Base-by-base conservation (phyloP, 352 stramenopile species). In the Peronosclerospora sorghi region DNA sequence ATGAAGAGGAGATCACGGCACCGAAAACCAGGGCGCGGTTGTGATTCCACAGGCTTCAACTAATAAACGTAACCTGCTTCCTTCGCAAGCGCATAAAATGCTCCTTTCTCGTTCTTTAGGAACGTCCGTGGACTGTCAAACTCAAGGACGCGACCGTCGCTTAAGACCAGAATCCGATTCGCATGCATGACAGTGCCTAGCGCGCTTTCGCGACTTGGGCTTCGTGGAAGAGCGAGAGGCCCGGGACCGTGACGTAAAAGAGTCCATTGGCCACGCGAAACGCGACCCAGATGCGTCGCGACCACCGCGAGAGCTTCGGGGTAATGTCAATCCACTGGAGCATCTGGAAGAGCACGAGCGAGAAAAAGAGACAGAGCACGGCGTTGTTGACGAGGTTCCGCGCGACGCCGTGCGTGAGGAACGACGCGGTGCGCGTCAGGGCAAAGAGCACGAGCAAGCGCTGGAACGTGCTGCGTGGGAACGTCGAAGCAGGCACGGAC, bases 261-360 rank as follows among this genome's bases (percentile, higher is more conserved):
- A 81, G 42, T 5, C 64, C 64, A 45, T 92, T 92, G 21, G 73
- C 62, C 27, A 80, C 26, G 8, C 81, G 28, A 34, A 88, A 92
- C 8, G 71, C 59, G 30, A 76, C 53, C 79, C 79, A 92, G 46
- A 92, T 82, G 27, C 76, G 73, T 17, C 64, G 65, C 8, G 79
- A 92, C 35, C 79, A 68, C 5, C 53, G 54, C 27, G 76, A 89
- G 27, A 83, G 46, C 51, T 84, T 83, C 6, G 79, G 73, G 54
- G 74, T 72, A 41, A 92, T 87, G 58, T 92, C 79, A 45, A 92
- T 62, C 79, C 79, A 92, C 32, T 87, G 82, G 26, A 92, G 61
- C 46, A 85, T 81, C 41, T 92, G 76, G 61, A 89, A 87, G 24
- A 88, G 66, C 49, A 87, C 72, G 46, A 92, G 73, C 46, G 72